Conservation (phyloP, 306 rosid species). For the Quercus gilva region DNA sequence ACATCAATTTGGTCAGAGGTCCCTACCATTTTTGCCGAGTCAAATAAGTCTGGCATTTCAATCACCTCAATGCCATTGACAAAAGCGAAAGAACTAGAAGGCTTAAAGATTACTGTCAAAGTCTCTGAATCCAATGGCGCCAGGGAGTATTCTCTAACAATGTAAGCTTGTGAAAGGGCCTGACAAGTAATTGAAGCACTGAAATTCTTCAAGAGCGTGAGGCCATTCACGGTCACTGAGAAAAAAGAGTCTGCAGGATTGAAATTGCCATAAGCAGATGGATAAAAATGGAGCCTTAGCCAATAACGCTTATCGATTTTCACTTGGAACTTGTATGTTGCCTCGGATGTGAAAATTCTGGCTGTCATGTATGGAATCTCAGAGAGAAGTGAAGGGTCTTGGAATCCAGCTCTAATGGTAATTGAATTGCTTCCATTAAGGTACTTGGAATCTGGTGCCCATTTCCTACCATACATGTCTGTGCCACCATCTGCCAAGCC, state of each 20-base stretch:
- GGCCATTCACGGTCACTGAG: constrained; percentile 37
- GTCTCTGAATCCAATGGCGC: constrained; percentile 30
- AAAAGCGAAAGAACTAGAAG: constrained; percentile 44
- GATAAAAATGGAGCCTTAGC: constrained; percentile 58
- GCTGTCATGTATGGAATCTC: constrained; percentile 55
- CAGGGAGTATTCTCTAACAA: constrained; percentile 52
- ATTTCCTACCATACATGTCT: constrained; percentile 43
- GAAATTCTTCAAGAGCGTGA: constrained; percentile 49
- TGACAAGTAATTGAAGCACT: constrained; percentile 38
- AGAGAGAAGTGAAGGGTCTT: constrained; percentile 47
- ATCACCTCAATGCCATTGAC: constrained; percentile 50
- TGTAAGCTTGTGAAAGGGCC: constrained; percentile 52
- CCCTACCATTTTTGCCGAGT: constrained; percentile 26
- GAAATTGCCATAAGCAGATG: constrained; percentile 27
- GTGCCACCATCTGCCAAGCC: constrained; percentile 24
- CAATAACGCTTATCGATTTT: constrained; percentile 37
- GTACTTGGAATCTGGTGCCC: constrained; percentile 42
- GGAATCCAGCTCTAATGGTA: constrained; percentile 36
- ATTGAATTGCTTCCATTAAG: constrained; percentile 16
- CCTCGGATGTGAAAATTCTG: constrained; percentile 36
- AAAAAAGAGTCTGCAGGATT: constrained; percentile 36
- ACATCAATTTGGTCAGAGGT: constrained; percentile 24
- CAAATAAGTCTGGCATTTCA: constrained; percentile 38
- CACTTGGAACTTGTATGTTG: constrained; percentile 37
- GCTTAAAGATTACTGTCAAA: constrained; percentile 41